Percentiles rank a stretch among this genome's conserved stretches.
Conservation (phyloP, 164 flowering plant species). For the Amborella trichopoda region DNA sequence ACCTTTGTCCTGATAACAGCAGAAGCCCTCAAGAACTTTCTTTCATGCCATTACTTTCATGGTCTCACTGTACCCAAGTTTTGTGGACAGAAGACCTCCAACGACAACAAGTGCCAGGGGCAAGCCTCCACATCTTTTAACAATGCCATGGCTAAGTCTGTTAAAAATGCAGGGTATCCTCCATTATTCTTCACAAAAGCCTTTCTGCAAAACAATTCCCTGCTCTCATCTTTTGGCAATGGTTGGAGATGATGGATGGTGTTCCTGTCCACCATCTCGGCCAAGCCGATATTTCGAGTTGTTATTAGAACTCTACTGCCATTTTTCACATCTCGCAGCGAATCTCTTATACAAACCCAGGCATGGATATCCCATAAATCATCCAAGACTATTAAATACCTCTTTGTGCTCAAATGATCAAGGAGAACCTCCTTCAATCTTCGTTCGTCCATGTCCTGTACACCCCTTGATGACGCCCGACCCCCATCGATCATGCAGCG, state of each 20-base stretch:
- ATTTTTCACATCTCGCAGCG: background rate
- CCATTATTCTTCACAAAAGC: too few species aligned
- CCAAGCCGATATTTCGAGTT: background rate
- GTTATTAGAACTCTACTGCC: slow-evolving; percentile 6
- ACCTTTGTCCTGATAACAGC: too few species aligned
- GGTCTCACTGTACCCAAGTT: too few species aligned
- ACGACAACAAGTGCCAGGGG: too few species aligned
- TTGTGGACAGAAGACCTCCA: too few species aligned
- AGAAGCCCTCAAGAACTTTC: too few species aligned
- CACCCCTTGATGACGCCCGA: background rate
- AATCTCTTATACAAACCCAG: background rate
- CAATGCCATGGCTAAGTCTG: too few species aligned
- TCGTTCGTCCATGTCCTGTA: background rate
- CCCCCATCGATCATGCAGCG: background rate
- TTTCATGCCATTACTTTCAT: too few species aligned
- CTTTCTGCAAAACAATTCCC: slow-evolving; percentile 2
- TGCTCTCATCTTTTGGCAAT: background rate
- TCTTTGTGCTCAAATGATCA: too few species aligned
- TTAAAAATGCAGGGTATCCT: too few species aligned
- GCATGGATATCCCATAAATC: slow-evolving; percentile 1
- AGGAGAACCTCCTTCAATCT: background rate
- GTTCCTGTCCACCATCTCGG: background rate
- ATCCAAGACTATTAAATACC: slow-evolving; percentile 8
- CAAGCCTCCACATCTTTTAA: too few species aligned
- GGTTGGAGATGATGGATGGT: background rate